Percentiles rank a stretch among this genome's conserved stretches.
Conservation (phyloP, 2,329 filamentous ascomycete species). For the Colletotrichum sp. region DNA sequence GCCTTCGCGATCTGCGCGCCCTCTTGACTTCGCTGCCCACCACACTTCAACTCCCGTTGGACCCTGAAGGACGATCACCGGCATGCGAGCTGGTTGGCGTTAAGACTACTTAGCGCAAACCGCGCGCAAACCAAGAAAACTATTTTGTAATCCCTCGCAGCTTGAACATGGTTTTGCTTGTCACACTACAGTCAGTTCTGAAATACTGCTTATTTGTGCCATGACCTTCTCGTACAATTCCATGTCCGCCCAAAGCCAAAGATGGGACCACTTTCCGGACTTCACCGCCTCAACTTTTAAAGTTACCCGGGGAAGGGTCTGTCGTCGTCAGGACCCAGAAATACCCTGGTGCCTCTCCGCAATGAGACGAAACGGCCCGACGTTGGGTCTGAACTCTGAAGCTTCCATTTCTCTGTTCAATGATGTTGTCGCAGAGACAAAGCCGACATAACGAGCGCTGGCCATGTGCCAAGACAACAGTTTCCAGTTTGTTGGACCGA, state of each 20-base stretch:
- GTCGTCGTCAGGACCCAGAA: background rate
- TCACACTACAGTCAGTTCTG: background rate
- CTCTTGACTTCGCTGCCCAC: background rate
- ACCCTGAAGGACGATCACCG: slow-evolving; percentile 14
- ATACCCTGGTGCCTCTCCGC: background rate
- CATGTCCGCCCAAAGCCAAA: background rate
- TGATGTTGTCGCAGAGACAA: background rate
- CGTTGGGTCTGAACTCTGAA: background rate
- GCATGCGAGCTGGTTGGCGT: background rate
- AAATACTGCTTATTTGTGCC: background rate
- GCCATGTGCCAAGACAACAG: background rate
- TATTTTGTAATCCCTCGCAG: background rate
- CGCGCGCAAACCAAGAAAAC: background rate
- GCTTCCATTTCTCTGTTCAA: background rate
- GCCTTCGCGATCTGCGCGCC: slow-evolving; percentile 12
- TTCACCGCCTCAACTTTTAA: background rate
- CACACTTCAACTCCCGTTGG: background rate
- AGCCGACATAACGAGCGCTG: background rate
- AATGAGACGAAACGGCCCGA: background rate
- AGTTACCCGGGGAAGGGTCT: background rate
- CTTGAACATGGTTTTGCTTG: background rate
- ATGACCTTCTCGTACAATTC: background rate
- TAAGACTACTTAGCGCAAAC: background rate
- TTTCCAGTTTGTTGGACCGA: background rate
- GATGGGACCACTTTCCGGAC: background rate